These are phyloP conservation scores for Aspergillus ellipticus DNA, from an alignment of 495 filamentous ascomycete species.

Conservation along the genomic window DNA sequence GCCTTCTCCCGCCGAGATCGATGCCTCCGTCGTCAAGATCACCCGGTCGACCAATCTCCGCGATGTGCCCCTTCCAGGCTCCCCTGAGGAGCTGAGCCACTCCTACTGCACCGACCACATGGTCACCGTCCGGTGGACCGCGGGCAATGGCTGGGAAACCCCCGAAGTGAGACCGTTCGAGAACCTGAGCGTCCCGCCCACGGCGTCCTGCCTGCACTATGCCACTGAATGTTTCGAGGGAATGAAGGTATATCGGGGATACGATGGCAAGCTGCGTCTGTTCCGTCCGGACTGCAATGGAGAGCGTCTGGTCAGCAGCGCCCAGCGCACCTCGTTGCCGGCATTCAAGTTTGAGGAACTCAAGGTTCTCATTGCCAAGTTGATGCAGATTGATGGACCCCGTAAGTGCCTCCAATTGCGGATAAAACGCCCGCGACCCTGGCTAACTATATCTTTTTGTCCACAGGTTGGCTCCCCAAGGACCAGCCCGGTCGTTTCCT, in stretches of 20 bases:
- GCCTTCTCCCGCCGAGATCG: slow-evolving; percentile 47
- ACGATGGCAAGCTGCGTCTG: slow-evolving; percentile 55
- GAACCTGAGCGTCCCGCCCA: slow-evolving; percentile 77
- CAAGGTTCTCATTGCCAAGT: slow-evolving; percentile 68
- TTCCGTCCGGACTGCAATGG: slow-evolving; percentile 82
- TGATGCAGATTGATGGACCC: slow-evolving; percentile 50
- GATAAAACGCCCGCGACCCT: background rate
- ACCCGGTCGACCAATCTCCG: slow-evolving; percentile 63
- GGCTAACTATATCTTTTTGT: background rate
- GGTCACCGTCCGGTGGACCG: slow-evolving; percentile 73
- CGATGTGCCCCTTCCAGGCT: slow-evolving; percentile 61
- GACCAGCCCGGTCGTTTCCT: slow-evolving; percentile 58
- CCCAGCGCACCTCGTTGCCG: slow-evolving; percentile 73
- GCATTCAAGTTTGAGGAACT: slow-evolving; percentile 67
- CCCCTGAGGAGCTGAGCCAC: slow-evolving; percentile 44
- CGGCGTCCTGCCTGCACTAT: slow-evolving; percentile 55
- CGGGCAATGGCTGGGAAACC: slow-evolving; percentile 63
- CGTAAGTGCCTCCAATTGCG: slow-evolving; percentile 24
- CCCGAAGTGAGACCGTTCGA: slow-evolving; percentile 78
- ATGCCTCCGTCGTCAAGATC: slow-evolving; percentile 70
- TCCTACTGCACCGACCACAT: slow-evolving; percentile 85
- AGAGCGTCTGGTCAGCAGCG: slow-evolving; percentile 65
- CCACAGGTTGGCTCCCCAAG: slow-evolving; percentile 71
- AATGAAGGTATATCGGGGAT: slow-evolving; percentile 17
- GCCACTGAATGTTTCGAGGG: slow-evolving; percentile 21